Evolutionary conservation across 1,284 basidiomycete genomes (phyloP).

Genomic region (Psilocybe mexicana): DNA sequence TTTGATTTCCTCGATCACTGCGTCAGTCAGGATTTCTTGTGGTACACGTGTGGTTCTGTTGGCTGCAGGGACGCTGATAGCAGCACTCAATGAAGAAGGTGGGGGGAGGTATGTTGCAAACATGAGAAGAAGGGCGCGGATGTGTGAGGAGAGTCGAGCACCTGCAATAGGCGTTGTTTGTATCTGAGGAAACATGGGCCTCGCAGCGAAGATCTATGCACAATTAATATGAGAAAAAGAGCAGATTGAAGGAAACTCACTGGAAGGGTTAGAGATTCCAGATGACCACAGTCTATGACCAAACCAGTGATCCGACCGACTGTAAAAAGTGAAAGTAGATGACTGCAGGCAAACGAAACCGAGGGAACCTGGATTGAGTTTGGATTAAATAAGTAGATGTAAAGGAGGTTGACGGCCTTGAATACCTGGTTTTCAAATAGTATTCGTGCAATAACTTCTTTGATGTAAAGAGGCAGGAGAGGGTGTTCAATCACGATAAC

Average conservation of each 20-base stretch:
- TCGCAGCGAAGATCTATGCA: conserved; percentile 79
- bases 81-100: conserved; percentile 63
- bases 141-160: conserved; percentile 68
- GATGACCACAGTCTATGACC: conserved; percentile 89
- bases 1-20: conserved; percentile 82
- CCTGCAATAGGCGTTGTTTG: conserved; percentile 85
- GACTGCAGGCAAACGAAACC: conserved; percentile 88
- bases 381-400: conserved; percentile 6
- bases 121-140: conserved; percentile 76
- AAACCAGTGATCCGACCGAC: conserved; percentile 89
- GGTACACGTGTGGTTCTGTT: conserved; percentile 69
- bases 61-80: conserved; percentile 61
- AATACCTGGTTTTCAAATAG: conserved; percentile 90
- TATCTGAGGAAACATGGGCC: conserved; percentile 82
- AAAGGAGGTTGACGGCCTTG: background rate
- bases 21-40: conserved; percentile 70
- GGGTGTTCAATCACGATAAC: conserved; percentile 92
- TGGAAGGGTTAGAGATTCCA: conserved; percentile 87
- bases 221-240: background rate
- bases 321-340: conserved; percentile 81
- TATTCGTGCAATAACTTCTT: conserved; percentile 83
- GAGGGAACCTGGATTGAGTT: conserved; percentile 71
- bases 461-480: conserved; percentile 81
- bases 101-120: conserved; percentile 84
- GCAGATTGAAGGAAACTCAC: conserved; percentile 47